Percentiles rank a stretch among this genome's conserved stretches.
Evolutionary conservation across 352 stramenopile genomes (phyloP).

Genomic region (Phytopythium kandeliae): DNA sequence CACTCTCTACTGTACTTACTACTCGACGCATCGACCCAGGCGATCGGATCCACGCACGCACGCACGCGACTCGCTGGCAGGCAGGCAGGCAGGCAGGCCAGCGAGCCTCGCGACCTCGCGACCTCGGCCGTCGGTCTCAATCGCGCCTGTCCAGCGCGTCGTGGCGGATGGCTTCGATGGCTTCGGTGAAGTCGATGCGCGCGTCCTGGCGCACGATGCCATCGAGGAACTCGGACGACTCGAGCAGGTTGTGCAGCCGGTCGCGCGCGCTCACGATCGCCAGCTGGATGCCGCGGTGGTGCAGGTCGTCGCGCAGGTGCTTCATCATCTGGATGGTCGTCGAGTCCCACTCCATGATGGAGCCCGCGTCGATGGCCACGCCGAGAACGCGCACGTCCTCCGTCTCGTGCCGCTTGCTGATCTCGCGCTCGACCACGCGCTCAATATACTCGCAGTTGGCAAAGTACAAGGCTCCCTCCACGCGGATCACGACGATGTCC

Average conservation of each 20-base stretch:
- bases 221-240: constrained; percentile 45
- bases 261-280: constrained; percentile 76
- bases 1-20: too few relatives aligned
- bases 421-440: constrained; percentile 41
- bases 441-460: constrained; percentile 60
- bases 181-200: constrained; percentile 56
- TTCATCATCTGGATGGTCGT: constrained; percentile 88
- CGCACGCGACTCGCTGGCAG: too few relatives aligned
- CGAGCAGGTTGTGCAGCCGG: constrained; percentile 53
- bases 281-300: constrained; percentile 49
- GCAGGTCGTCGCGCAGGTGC: constrained; percentile 56
- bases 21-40: too few relatives aligned
- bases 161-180: constrained; percentile 54
- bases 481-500: constrained; percentile 41
- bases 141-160: constrained; percentile 6
- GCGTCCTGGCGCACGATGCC: constrained; percentile 60
- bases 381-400: constrained; percentile 38
- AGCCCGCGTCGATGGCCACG: constrained; percentile 67
- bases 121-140: neutral
- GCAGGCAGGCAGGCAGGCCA: too few relatives aligned
- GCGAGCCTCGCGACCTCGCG: too few relatives aligned
- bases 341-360: constrained; percentile 81
- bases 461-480: constrained; percentile 57
- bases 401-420: constrained; percentile 30
- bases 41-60: too few relatives aligned